Conservation (phyloP, 768 basidiomycete species). For the Lyophyllum decastes region DNA sequence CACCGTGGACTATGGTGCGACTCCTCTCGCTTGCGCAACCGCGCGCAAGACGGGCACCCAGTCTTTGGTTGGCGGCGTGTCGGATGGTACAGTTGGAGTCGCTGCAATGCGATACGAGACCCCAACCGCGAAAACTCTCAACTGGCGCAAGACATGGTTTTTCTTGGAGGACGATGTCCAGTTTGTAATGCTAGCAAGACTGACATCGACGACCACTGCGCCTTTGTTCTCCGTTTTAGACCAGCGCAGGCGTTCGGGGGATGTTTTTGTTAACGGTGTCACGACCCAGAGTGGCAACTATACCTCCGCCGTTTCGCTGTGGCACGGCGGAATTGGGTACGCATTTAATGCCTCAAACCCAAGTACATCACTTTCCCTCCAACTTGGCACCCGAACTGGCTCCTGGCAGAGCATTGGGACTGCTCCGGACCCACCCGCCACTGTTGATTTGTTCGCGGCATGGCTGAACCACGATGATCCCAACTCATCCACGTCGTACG, state of each 20-base stretch:
- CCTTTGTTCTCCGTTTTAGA: constrained; percentile 68
- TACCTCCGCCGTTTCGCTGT: constrained; percentile 41
- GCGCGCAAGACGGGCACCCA: constrained; percentile 46
- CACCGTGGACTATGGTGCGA: constrained; percentile 63
- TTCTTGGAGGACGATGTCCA: constrained; percentile 69
- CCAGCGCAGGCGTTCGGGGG: constrained; percentile 52
- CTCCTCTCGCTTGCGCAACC: constrained; percentile 50
- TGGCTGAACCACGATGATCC: constrained; percentile 50
- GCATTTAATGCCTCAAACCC: constrained; percentile 38
- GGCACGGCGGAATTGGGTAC: constrained; percentile 71
- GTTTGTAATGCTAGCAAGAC: constrained; percentile 58
- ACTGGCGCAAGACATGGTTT: constrained; percentile 76
- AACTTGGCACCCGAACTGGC: constrained; percentile 53
- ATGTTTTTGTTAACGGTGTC: constrained; percentile 46
- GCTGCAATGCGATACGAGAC: constrained; percentile 71
- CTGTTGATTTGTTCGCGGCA: constrained; percentile 66
- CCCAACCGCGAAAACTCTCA: constrained; percentile 52
- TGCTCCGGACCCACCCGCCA: constrained; percentile 54
- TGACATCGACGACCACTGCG: constrained; percentile 45
- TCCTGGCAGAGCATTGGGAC: constrained; percentile 67
- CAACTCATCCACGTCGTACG: constrained; percentile 48
- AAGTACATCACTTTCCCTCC: constrained; percentile 34
- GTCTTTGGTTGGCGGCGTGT: constrained; percentile 66
- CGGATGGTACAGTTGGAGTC: constrained; percentile 55
- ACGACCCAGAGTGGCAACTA: constrained; percentile 10